Conservation (phyloP, 1,284 basidiomycete genomes). For the Leccinum angustisporum region DNA sequence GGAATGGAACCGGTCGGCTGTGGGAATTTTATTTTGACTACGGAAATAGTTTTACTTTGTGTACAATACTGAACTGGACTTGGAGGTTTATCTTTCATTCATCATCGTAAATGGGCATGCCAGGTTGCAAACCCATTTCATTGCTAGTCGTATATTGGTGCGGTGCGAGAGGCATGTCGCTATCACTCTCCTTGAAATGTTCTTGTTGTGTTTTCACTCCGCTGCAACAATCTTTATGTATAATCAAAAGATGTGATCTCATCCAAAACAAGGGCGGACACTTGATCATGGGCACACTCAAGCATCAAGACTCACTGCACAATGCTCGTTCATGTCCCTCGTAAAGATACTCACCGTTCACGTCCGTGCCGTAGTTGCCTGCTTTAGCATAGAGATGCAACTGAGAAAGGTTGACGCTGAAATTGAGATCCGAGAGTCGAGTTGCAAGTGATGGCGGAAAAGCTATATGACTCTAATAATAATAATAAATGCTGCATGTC, state of each 20-base stretch:
- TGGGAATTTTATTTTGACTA: background rate
- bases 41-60: background rate
- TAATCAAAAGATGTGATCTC: background rate
- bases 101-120: background rate
- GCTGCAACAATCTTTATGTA: background rate
- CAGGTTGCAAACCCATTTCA: background rate
- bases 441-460: background rate
- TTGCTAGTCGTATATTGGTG: background rate
- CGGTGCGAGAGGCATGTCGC: background rate
- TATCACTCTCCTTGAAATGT: conserved; percentile 5
- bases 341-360: conserved; percentile 4
- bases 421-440: background rate
- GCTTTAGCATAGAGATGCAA: background rate
- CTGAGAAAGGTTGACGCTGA: background rate
- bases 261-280: too few species aligned
- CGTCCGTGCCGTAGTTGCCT: too few species aligned
- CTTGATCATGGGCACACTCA: background rate
- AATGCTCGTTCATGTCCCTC: background rate
- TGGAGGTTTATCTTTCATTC: background rate
- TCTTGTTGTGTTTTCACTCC: background rate
- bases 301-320: too few species aligned
- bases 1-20: background rate
- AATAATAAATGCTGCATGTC: background rate
- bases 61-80: background rate
- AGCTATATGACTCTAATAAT: background rate